Percentiles rank a stretch among this genome's conserved stretches.
These are phyloP conservation scores for Ehretia macrophylla DNA, from an alignment of 257 asterid species.

Conservation along the genomic window DNA sequence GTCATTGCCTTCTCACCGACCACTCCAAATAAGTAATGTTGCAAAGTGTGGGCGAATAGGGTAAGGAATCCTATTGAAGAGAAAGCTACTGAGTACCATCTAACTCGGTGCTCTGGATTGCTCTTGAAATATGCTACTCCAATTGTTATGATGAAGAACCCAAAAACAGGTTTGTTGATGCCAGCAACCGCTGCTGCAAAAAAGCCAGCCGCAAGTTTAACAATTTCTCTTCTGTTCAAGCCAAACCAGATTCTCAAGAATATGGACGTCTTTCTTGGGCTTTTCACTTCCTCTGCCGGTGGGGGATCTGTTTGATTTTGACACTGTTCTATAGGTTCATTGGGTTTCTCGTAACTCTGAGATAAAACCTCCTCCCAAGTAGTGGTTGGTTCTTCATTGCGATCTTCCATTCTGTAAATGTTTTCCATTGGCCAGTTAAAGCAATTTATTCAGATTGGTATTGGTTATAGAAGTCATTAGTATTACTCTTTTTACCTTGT, in stretches of 20 bases:
- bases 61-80: slow-evolving; percentile 59
- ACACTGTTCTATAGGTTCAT: slow-evolving; percentile 28
- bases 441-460: slow-evolving; percentile 12
- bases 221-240: slow-evolving; percentile 42
- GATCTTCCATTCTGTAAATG: slow-evolving; percentile 35
- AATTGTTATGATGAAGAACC: slow-evolving; percentile 79
- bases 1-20: slow-evolving; percentile 76
- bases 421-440: slow-evolving; percentile 3
- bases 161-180: slow-evolving; percentile 73
- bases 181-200: slow-evolving; percentile 74
- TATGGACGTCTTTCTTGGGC: slow-evolving; percentile 24
- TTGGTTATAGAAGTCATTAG: background rate
- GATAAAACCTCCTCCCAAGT: slow-evolving; percentile 31
- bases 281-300: slow-evolving; percentile 32
- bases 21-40: slow-evolving; percentile 66
- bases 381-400: slow-evolving; percentile 24
- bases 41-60: slow-evolving; percentile 70
- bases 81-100: slow-evolving; percentile 49
- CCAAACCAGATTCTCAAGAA: slow-evolving; percentile 77
- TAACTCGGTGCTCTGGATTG: slow-evolving; percentile 49
- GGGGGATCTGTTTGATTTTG: slow-evolving; percentile 23
- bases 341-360: slow-evolving; percentile 27
- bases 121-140: slow-evolving; percentile 65
- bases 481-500: slow-evolving; percentile 34
- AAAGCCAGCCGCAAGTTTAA: slow-evolving; percentile 50